phyloP scores from a whole-genome alignment of 1,139 yeast genomes.

The Candida mesenterica region DNA sequence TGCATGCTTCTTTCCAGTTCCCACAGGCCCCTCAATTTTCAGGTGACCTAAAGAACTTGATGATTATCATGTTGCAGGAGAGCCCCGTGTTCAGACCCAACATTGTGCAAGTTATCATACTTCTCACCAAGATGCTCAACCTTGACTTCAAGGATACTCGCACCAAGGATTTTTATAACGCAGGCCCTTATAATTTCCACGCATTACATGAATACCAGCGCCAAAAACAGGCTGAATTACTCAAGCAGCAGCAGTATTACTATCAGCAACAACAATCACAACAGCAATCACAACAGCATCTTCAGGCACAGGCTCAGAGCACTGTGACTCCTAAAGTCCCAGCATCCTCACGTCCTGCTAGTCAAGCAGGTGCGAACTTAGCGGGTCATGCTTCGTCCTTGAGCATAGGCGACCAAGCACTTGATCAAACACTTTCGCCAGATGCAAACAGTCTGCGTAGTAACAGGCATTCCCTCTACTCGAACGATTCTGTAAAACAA shows the following conservation, averaged over 20 bases:
- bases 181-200: slow-evolving; percentile 44
- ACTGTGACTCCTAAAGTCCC: not conserved
- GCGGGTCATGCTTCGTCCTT: not conserved
- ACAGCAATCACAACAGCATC: slow-evolving; percentile 4
- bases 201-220: slow-evolving; percentile 46
- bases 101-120: slow-evolving; percentile 61
- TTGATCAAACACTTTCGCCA: not conserved
- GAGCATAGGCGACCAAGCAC: not conserved
- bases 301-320: not conserved
- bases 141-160: slow-evolving; percentile 26
- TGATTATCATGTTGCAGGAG: slow-evolving; percentile 75
- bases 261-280: slow-evolving; percentile 28
- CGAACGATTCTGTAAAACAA: not conserved
- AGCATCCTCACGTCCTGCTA: not conserved
- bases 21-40: slow-evolving; percentile 56
- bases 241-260: slow-evolving; percentile 37
- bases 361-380: not conserved
- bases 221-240: slow-evolving; percentile 36
- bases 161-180: slow-evolving; percentile 38
- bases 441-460: not conserved
- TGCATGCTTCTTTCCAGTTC: slow-evolving; percentile 64
- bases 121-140: slow-evolving; percentile 34
- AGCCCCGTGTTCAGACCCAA: slow-evolving; percentile 85
- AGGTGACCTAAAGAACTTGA: slow-evolving; percentile 65
- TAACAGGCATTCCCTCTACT: not conserved